phyloP scores from a whole-genome alignment of 176 grass and related monocot species.

The Rhynchospora breviuscula region DNA sequence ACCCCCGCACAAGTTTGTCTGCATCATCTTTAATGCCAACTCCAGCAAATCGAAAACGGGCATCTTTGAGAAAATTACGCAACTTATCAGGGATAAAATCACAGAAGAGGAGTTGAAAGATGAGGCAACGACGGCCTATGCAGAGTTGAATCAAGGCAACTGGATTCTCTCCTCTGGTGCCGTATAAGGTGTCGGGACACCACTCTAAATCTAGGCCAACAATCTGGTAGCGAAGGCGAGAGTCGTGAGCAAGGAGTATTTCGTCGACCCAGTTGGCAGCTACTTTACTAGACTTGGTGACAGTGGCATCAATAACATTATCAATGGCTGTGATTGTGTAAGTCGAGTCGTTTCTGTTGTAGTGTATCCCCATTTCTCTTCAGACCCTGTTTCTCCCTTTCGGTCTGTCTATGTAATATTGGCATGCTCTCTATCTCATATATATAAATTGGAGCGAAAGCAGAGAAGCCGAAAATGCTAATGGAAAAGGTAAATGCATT shows the following conservation, averaged over 20 bases:
- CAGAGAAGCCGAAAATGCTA: not conserved
- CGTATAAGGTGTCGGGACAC: too few relatives aligned
- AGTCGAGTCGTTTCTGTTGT: too few relatives aligned
- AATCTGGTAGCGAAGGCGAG: too few relatives aligned
- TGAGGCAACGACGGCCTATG: constrained; percentile 38
- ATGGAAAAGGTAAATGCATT: not conserved
- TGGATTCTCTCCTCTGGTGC: not conserved
- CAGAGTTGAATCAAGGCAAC: constrained; percentile 51
- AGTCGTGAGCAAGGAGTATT: too few relatives aligned
- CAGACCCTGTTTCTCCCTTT: not conserved
- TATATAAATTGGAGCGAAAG: not conserved
- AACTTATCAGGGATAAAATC: constrained; percentile 30
- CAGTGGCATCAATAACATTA: too few relatives aligned
- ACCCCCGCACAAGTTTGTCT: not conserved
- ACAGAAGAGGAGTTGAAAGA: constrained; percentile 47
- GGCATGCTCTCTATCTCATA: not conserved
- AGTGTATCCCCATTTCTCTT: too few relatives aligned
- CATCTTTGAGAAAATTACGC: constrained; percentile 14
- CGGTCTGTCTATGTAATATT: not conserved
- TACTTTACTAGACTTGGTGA: too few relatives aligned
- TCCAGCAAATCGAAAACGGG: constrained; percentile 35
- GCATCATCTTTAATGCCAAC: constrained; percentile 25
- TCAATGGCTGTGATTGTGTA: too few relatives aligned
- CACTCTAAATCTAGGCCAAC: too few relatives aligned
- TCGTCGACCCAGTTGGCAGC: too few relatives aligned